These are phyloP conservation scores for Sicyos baderoa DNA, from an alignment of 306 rosid genomes.

Conservation along the genomic window DNA sequence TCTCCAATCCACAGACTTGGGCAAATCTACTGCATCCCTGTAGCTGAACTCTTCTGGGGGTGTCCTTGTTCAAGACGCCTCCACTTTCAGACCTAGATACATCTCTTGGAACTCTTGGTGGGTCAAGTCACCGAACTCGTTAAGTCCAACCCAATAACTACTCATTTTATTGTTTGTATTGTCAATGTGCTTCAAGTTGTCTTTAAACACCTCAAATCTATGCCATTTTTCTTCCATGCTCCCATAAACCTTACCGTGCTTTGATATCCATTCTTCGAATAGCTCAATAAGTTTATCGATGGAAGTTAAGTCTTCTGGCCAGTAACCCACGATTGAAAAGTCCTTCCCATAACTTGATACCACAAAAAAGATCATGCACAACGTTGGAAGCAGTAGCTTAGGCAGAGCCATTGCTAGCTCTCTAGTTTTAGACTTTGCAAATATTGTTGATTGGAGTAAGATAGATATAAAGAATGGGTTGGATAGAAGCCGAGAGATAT, in stretches of 20 bases:
- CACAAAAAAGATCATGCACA: slow-evolving; percentile 25
- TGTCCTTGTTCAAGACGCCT: slow-evolving; percentile 23
- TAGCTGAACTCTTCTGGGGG: slow-evolving; percentile 38
- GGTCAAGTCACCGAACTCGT: slow-evolving; percentile 61
- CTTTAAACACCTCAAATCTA: slow-evolving; percentile 58
- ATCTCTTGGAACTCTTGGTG: slow-evolving; percentile 46
- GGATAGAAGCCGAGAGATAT: slow-evolving; percentile 10
- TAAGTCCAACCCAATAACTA: slow-evolving; percentile 63
- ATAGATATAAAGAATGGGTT: slow-evolving; percentile 7
- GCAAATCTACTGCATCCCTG: slow-evolving; percentile 36
- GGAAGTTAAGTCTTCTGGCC: slow-evolving; percentile 48
- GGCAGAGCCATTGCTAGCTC: slow-evolving; percentile 34
- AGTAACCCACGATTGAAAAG: slow-evolving; percentile 58
- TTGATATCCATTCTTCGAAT: slow-evolving; percentile 55
- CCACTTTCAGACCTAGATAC: slow-evolving; percentile 38
- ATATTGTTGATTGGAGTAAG: background rate
- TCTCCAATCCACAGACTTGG: slow-evolving; percentile 68
- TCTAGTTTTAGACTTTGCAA: background rate
- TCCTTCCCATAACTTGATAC: slow-evolving; percentile 29
- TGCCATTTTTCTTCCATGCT: slow-evolving; percentile 50
- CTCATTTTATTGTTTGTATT: slow-evolving; percentile 39
- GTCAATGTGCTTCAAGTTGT: slow-evolving; percentile 52
- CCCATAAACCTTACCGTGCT: slow-evolving; percentile 46
- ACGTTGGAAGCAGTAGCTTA: slow-evolving; percentile 28
- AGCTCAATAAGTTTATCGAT: slow-evolving; percentile 49